Conservation (phyloP, 805 yeast species). For the Komagataella phaffii region DNA sequence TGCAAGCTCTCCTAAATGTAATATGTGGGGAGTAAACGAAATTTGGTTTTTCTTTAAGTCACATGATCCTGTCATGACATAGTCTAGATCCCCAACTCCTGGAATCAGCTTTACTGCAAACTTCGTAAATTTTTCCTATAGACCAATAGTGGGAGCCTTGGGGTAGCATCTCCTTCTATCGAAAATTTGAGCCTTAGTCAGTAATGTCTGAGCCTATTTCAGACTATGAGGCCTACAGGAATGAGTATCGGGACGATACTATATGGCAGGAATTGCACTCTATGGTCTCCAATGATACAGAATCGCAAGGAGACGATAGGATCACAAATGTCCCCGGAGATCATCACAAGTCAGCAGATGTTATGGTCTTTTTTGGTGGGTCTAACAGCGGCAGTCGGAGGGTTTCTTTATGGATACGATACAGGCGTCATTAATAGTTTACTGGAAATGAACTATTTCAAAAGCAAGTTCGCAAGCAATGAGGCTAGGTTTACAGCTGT, state of each 20-base stretch:
- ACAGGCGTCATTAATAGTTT: constrained; percentile 78
- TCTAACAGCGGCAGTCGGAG: constrained; percentile 79
- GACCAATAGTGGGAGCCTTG: not conserved
- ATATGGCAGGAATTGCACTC: not conserved
- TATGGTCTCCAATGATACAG: not conserved
- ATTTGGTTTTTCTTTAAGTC: not conserved
- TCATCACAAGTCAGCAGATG: constrained; percentile 24
- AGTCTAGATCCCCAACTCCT: not conserved
- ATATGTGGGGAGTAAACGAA: too few species aligned
- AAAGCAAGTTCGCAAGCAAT: constrained; percentile 36
- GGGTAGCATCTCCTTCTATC: not conserved
- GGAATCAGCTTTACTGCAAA: not conserved
- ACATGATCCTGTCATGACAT: not conserved
- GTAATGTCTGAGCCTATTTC: not conserved
- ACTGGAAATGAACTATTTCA: constrained; percentile 62
- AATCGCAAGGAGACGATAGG: not conserved
- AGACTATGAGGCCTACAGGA: not conserved
- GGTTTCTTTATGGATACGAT: constrained; percentile 81
- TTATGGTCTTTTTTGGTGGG: constrained; percentile 67
- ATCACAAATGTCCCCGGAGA: not conserved
- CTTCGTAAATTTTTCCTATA: not conserved
- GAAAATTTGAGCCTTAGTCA: not conserved
- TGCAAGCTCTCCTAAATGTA: not conserved
- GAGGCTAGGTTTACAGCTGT: constrained; percentile 35
- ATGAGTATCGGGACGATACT: not conserved